Base-by-base conservation (phyloP, 202 grass and related monocot genomes). In the Schoenoplectus tabernaemontani region DNA sequence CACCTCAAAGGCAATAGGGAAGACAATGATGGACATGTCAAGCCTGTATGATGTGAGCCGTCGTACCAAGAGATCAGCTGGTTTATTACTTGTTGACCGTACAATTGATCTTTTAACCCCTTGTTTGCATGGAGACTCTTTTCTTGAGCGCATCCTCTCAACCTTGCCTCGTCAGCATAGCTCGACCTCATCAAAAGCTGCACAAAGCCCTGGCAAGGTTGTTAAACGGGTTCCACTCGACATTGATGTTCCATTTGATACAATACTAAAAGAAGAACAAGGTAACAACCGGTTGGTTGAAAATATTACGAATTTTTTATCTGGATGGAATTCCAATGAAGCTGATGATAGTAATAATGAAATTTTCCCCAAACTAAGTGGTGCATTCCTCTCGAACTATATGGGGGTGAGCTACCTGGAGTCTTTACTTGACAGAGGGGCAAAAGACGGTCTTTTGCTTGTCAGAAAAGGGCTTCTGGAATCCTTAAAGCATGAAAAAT, bases 21-120 rank as follows among this genome's bases (percentile, higher is more conserved):
- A 95, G 83, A 86, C 90, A 79, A 90, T 98, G 88, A 98, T 88
- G 86, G 91, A 98, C 83, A 98, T 98, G 96, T 98, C 91, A 62
- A 98, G 96, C 84, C 77, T 98, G 11, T 98, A 98, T 87, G 91
- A 98, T 58, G 96, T 98, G 76, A 87, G 89, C 47, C 84, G 94
- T 71, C 81, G 86, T 53, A 83, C 87, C 82, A 98, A 98, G 87
- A 95, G 85, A 86, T 92, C 96, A 79, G 88, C 90, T 84, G 96
- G 91, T 84, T 83, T 98, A 81, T 80, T 98, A 84, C 77, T 98
- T 16, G 54, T 98, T 82, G 96, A 98, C 75, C 96, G 90, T 50
- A 98, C 96, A 42, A 70, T 98, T 73, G 96, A 98, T 92, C 89
- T 98, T 67, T 75, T 98, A 57, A 98, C 90, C 68, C 91, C 96